Evolutionary conservation across 2,329 filamentous ascomycete species (phyloP), one percentile per base, ranked within the genome.

Genomic region (Aspergillus niger): DNA sequence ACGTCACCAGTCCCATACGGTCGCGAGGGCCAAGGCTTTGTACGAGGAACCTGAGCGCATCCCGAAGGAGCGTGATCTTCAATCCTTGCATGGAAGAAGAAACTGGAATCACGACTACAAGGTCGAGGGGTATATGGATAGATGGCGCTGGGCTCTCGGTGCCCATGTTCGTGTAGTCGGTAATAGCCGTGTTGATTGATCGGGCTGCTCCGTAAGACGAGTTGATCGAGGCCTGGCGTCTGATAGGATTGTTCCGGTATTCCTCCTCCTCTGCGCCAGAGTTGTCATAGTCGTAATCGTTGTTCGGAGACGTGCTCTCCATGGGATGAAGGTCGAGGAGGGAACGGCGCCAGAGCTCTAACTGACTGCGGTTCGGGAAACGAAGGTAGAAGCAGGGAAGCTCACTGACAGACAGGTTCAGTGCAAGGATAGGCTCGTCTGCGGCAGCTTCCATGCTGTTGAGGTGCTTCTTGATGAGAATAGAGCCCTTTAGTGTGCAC

Each of bases 61-160:
- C 95, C 44, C 92, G 89, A 13, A 99, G 86, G 1, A 99, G 83
- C 63, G 94, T 96, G 72, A 98, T 97, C 80, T 99, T 99, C 62
- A 99, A 86, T n/a, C 95, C 95, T 77, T 98, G 95, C 94, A 98
- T 99, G 0, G 95, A 98, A 1, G 94, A 96, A 0, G 95, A 98
- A 5, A 99, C 92, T 0, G 95, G 95, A 36, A 99, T 93, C 22
- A 99, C 95, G 0, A 98, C 92, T 0, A 99, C 94, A 30, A 99
- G 88, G 72, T 99, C 95, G 57, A 98, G 86, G 1, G 95, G 94
- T 15, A 98, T 91, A 73, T 99, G 95, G 30, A 96, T 78, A 90
- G 51, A 94, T 75, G 5, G 89, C 85, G 20, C 80, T 50, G 63
- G 78, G 63, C 70, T 55, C 74, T 77, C 78, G 55, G 67, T 69